These are phyloP conservation scores for Nepenthes mirabilis DNA, from an alignment of 148 eudicot species.

Conservation along the genomic window DNA sequence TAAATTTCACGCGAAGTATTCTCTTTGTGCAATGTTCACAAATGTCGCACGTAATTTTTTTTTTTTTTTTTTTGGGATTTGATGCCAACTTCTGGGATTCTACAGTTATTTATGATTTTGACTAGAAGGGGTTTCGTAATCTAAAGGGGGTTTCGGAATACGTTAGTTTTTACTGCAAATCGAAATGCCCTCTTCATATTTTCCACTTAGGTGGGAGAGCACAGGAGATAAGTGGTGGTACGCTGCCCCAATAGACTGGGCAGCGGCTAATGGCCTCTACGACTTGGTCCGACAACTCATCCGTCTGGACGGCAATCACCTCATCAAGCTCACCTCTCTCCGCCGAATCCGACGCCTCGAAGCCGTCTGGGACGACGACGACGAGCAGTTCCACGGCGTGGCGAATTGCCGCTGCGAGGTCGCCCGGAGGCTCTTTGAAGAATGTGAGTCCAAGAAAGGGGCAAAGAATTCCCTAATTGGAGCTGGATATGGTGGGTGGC, in stretches of 20 bases:
- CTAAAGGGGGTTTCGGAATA: too few relatives aligned
- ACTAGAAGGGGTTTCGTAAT: too few relatives aligned
- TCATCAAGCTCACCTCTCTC: constrained; percentile 74
- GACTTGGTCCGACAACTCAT: constrained; percentile 80
- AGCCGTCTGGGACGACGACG: constrained; percentile 72
- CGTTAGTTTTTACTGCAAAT: too few relatives aligned
- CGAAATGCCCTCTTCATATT: constrained; percentile 32
- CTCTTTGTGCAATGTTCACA: too few relatives aligned
- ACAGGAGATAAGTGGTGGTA: constrained; percentile 99
- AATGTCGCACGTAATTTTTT: too few relatives aligned
- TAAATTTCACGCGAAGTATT: too few relatives aligned
- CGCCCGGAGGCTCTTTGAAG: constrained; percentile 46
- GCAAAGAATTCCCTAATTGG: constrained; percentile 42
- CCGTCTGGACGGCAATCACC: constrained; percentile 71
- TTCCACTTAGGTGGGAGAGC: constrained; percentile 94
- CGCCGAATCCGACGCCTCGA: constrained; percentile 84
- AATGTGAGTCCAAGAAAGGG: constrained; percentile 33
- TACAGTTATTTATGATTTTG: too few relatives aligned
- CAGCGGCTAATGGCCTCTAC: constrained; percentile 90
- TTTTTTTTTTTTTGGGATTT: too few relatives aligned
- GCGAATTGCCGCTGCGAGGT: constrained; percentile 60
- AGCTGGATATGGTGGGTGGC: constrained; percentile 92
- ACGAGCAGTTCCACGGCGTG: constrained; percentile 46
- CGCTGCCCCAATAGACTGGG: constrained; percentile 93
- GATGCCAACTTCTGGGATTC: too few relatives aligned